Conservation (phyloP, 2,329 filamentous ascomycete genomes). For the Scedosporium apiospermum region DNA sequence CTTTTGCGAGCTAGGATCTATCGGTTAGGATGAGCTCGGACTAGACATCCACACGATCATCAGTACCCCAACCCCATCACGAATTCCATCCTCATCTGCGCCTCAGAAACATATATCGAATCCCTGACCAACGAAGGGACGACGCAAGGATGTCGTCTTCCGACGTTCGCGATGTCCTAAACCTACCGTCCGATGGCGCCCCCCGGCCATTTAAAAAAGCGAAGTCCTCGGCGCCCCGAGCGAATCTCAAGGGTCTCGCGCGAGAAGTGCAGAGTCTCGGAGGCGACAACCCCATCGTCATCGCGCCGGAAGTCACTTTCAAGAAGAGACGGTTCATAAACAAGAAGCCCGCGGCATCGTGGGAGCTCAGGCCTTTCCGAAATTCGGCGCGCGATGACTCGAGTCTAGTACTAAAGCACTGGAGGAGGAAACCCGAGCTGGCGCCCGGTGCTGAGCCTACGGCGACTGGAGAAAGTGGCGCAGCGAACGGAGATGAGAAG, state of each 20-base stretch:
- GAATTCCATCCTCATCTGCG: neutral
- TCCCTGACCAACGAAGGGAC: neutral
- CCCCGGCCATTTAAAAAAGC: conserved; percentile 63
- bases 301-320: conserved; percentile 49
- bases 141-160: conserved; percentile 51
- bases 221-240: conserved; percentile 52
- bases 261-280: conserved; percentile 57
- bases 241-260: conserved; percentile 53
- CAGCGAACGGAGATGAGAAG: conserved; percentile 20
- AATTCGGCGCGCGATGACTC: conserved; percentile 69
- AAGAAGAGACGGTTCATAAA: conserved; percentile 48
- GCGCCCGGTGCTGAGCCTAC: conserved; percentile 19
- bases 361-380: conserved; percentile 61
- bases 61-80: too few relatives aligned
- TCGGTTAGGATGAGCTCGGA: neutral
- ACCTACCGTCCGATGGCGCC: conserved; percentile 55
- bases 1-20: too few relatives aligned
- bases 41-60: neutral
- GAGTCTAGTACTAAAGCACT: conserved; percentile 63
- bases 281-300: conserved; percentile 57
- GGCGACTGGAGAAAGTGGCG: conserved; percentile 22
- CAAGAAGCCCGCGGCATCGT: conserved; percentile 47
- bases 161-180: conserved; percentile 83
- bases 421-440: conserved; percentile 56
- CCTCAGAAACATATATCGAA: neutral